Evolutionary conservation across 2,329 filamentous ascomycete species (phyloP).

Genomic region (Dactylellina drechsleri): DNA sequence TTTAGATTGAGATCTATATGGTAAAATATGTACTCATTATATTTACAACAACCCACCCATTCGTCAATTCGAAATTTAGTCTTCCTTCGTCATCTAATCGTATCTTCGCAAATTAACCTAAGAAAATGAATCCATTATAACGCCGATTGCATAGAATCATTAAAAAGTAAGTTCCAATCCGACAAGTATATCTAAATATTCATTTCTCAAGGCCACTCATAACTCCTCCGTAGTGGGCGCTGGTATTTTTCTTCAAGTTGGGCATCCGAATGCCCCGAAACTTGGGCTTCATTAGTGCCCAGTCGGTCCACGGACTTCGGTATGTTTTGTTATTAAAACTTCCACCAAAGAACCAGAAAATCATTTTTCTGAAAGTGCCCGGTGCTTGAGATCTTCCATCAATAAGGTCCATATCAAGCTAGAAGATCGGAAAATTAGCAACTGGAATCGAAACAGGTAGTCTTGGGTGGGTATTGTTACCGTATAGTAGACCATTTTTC

Average conservation of each 20-base stretch:
- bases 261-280: constrained; percentile 12
- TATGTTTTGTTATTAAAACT: constrained; percentile 46
- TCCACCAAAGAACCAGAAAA: constrained; percentile 50
- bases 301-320: constrained; percentile 36
- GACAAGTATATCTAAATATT: too few relatives aligned
- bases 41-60: too few relatives aligned
- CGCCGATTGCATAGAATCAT: not conserved
- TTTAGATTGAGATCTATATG: too few relatives aligned
- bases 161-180: not conserved
- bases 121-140: not conserved
- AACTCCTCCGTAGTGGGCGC: too few relatives aligned
- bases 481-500: constrained; percentile 48
- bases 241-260: not conserved
- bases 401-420: constrained; percentile 36
- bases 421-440: constrained; percentile 5
- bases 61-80: too few relatives aligned
- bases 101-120: too few relatives aligned
- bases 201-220: too few relatives aligned
- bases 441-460: not conserved
- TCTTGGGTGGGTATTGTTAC: constrained; percentile 12
- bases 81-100: too few relatives aligned
- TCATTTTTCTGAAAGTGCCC: constrained; percentile 24
- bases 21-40: too few relatives aligned
- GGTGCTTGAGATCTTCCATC: constrained; percentile 28
- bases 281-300: constrained; percentile 31